Evolutionary conservation across 345 rosid species (phyloP).

Genomic region (Moricandia arvensis): DNA sequence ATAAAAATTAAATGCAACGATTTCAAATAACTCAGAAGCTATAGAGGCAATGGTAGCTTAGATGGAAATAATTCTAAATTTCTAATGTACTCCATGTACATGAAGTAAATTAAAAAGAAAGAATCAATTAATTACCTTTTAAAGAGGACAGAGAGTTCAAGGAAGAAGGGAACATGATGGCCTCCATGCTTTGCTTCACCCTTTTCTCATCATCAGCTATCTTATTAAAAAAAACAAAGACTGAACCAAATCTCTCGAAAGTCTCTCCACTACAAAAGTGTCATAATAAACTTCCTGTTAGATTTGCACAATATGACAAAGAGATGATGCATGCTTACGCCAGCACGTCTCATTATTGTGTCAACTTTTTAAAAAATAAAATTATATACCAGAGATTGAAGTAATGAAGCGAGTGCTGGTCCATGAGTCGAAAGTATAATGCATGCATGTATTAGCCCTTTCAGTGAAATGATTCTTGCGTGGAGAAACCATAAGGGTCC

Average conservation of each 20-base stretch:
- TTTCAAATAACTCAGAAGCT: background rate
- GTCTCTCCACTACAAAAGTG: conserved; percentile 31
- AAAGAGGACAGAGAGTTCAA: conserved; percentile 52
- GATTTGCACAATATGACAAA: conserved; percentile 34
- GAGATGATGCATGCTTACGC: conserved; percentile 60
- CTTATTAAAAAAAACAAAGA: conserved; percentile 15
- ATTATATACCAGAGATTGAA: conserved; percentile 1
- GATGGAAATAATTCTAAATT: conserved; percentile 19
- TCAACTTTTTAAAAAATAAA: background rate
- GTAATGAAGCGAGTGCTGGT: conserved; percentile 20
- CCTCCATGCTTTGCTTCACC: conserved; percentile 67
- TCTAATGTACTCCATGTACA: conserved; percentile 25
- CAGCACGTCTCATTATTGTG: conserved; percentile 42
- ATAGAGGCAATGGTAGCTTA: background rate
- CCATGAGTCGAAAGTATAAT: conserved; percentile 28
- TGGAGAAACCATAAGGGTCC: conserved; percentile 41
- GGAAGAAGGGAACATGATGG: conserved; percentile 78
- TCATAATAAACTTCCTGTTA: conserved; percentile 26
- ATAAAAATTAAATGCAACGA: background rate
- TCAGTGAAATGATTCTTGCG: conserved; percentile 56
- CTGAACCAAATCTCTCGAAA: conserved; percentile 43
- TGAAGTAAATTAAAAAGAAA: background rate
- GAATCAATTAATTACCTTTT: conserved; percentile 38
- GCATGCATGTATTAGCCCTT: conserved; percentile 32
- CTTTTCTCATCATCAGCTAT: conserved; percentile 40